These are phyloP conservation scores for Dendrobium officinale DNA, from an alignment of 106 monocot species.

Conservation along the genomic window DNA sequence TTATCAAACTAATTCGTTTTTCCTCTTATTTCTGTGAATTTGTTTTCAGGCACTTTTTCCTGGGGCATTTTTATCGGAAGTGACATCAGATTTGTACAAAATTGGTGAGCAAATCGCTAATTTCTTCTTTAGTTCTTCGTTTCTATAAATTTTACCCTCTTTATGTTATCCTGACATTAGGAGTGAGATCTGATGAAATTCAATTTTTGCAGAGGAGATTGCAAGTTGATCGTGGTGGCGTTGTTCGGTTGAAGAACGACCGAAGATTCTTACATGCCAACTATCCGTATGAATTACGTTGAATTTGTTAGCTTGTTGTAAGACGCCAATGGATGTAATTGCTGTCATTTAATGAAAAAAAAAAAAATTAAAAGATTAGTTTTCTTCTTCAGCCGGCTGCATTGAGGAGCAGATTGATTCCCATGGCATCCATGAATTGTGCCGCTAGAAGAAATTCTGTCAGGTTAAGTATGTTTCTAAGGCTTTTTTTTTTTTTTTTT, in stretches of 20 bases:
- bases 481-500: no score
- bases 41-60: constrained; percentile 21
- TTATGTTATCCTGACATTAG: neutral
- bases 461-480: neutral
- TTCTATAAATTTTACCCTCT: neutral
- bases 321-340: neutral
- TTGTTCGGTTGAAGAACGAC: neutral
- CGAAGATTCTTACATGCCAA: neutral
- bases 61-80: constrained; percentile 24
- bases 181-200: constrained; percentile 1
- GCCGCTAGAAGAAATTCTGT: neutral
- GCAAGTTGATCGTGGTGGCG: neutral
- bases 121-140: no score
- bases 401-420: neutral
- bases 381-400: neutral
- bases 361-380: neutral
- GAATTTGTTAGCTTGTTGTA: neutral
- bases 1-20: neutral
- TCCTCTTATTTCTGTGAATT: neutral
- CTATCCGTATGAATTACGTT: neutral
- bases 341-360: neutral
- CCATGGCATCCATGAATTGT: neutral
- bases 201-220: constrained; percentile 2
- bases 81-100: constrained; percentile 33
- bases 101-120: constrained; percentile 9